Conservation (phyloP, 306 rosid species). For the Leucaena leucocephala region DNA sequence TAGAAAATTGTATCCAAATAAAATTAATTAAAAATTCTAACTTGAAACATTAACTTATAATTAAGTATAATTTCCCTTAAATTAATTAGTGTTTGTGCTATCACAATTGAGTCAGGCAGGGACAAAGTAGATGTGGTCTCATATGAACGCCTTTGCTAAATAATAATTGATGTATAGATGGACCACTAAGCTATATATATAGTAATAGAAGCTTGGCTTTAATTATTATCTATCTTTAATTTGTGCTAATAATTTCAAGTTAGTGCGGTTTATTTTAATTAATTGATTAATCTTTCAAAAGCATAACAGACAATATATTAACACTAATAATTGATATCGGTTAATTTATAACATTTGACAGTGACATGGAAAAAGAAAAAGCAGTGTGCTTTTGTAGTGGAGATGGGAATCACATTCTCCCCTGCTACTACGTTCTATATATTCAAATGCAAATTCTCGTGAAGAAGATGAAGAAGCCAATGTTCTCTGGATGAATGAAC, state of each 20-base stretch:
- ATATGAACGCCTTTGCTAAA: constrained; percentile 28
- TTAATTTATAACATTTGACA: no score
- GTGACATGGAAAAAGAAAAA: no score
- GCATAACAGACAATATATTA: constrained; percentile 1
- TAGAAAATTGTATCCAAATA: not conserved
- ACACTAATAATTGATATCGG: no score
- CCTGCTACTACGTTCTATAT: no score
- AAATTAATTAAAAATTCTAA: not conserved
- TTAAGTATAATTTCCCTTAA: not conserved
- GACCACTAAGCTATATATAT: not conserved
- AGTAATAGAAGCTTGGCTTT: not conserved
- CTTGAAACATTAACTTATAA: not conserved
- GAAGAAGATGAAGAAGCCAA: no score
- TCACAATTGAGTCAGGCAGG: not conserved
- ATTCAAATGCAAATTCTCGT: no score
- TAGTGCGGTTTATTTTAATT: constrained; percentile 8
- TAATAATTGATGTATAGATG: constrained; percentile 10
- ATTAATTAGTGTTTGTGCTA: not conserved
- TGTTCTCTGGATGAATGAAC: no score
- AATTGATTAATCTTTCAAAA: not conserved
- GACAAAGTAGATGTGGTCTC: constrained; percentile 3
- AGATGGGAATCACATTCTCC: no score
- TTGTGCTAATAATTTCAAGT: not conserved
- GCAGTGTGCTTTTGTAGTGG: no score
- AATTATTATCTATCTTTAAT: not conserved